Evolutionary conservation across 208 protist genomes (phyloP).

Genomic region (Acanthamoeba sp.): DNA sequence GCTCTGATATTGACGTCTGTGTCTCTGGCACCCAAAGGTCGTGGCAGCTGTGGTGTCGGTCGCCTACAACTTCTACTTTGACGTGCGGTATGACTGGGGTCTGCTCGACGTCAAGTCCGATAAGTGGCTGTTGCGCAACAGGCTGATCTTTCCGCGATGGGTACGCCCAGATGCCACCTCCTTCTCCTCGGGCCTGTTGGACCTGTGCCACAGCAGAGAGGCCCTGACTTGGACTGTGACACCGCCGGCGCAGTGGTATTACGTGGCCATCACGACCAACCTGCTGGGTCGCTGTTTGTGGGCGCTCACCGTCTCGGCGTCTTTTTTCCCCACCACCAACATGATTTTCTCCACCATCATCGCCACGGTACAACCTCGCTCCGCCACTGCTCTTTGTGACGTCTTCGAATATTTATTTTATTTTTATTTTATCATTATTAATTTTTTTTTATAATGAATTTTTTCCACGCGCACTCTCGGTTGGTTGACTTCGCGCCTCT

Average conservation of each 20-base stretch:
- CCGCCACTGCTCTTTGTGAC: background rate
- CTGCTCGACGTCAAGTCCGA: background rate
- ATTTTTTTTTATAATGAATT: background rate
- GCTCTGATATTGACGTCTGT: background rate
- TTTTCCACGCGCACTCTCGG: background rate
- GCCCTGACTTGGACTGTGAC: too few species aligned
- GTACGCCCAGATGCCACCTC: background rate
- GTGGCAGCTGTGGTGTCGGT: background rate
- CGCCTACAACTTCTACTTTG: background rate
- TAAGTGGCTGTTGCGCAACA: conserved; percentile 54
- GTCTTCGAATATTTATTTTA: conserved; percentile 6
- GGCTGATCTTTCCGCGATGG: conserved; percentile 42
- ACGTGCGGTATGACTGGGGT: conserved; percentile 50
- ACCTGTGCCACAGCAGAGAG: too few species aligned
- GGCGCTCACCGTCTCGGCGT: conserved; percentile 79
- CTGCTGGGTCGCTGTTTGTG: conserved; percentile 81
- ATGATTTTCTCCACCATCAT: conserved; percentile 1
- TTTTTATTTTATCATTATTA: background rate
- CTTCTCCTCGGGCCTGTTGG: too few species aligned
- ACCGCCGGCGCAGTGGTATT: conserved; percentile 82
- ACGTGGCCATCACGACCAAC: conserved; percentile 83
- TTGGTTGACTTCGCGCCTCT: conserved; percentile 36
- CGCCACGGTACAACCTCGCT: background rate
- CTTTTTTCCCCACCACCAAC: background rate
- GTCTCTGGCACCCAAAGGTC: background rate